These are phyloP conservation scores for Rhizophagus sp. DNA, from an alignment of 192 early-diverging fungal genomes.

Conservation along the genomic window DNA sequence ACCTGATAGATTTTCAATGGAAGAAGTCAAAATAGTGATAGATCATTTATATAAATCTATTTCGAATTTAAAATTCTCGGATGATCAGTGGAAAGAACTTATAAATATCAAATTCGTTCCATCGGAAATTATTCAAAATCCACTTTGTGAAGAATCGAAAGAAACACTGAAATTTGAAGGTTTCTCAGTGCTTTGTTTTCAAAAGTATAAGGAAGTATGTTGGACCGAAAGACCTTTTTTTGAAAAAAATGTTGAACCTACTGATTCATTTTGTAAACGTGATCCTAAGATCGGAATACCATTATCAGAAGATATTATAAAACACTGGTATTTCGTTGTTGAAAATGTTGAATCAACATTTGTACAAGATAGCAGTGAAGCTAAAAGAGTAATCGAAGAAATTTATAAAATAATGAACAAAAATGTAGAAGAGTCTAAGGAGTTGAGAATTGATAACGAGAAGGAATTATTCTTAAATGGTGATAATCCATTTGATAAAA, in stretches of 20 bases:
- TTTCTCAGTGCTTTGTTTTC: neutral
- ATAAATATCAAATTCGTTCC: constrained; percentile 14
- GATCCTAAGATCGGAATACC: neutral
- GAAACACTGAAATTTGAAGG: neutral
- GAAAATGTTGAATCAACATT: neutral
- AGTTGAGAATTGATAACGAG: no score
- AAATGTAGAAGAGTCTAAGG: no score
- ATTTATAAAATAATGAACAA: no score
- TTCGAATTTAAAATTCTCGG: neutral
- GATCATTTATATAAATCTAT: neutral
- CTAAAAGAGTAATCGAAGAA: no score
- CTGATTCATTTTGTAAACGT: neutral
- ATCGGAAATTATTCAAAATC: neutral
- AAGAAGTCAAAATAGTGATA: neutral
- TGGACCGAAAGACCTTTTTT: neutral
- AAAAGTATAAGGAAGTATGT: neutral
- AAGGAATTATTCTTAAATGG: no score
- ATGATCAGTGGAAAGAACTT: neutral
- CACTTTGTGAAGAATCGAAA: neutral
- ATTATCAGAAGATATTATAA: neutral
- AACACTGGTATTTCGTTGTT: neutral
- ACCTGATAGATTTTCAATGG: neutral
- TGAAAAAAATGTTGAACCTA: neutral
- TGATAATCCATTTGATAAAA: no score
- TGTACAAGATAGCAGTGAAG: no score